phyloP scores from a whole-genome alignment of 495 filamentous ascomycete species.

The Neurospora sp. region DNA sequence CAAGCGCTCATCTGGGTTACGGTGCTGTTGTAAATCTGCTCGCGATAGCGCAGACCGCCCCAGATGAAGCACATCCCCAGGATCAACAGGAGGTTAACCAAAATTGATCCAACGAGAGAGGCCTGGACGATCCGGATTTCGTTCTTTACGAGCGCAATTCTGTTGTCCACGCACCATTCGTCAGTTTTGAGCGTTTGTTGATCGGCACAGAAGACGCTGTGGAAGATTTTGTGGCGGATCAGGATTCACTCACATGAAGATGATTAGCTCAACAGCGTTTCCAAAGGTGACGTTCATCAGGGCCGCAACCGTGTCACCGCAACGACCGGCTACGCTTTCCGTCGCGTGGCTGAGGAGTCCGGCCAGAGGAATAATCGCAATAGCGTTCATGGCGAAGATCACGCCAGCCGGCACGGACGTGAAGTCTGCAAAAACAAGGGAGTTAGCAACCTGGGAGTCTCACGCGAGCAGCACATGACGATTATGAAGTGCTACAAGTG shows the following conservation, averaged over 20 bases:
- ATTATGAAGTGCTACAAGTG: background rate
- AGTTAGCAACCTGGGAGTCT: conserved; percentile 55
- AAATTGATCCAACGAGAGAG: conserved; percentile 76
- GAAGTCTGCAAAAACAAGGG: conserved; percentile 60
- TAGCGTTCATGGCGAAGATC: conserved; percentile 53
- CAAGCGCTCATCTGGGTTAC: conserved; percentile 92
- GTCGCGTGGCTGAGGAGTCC: conserved; percentile 72
- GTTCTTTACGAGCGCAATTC: conserved; percentile 38
- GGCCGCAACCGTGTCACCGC: conserved; percentile 74
- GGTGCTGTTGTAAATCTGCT: conserved; percentile 89
- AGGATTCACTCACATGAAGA: conserved; percentile 40
- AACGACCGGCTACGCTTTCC: conserved; percentile 64
- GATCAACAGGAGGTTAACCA: conserved; percentile 78
- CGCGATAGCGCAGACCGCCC: conserved; percentile 73
- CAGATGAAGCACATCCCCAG: conserved; percentile 82
- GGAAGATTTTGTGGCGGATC: background rate
- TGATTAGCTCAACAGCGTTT: conserved; percentile 84
- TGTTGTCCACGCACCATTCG: background rate
- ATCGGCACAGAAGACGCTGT: background rate
- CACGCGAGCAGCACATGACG: background rate
- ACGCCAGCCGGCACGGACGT: conserved; percentile 27
- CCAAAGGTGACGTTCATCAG: conserved; percentile 83
- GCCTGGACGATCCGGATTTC: conserved; percentile 85
- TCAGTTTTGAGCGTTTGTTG: conserved; percentile 13
- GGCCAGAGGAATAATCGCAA: conserved; percentile 76